These are phyloP conservation scores for Pyrenochaeta sp. DNA, from an alignment of 2,329 filamentous ascomycete genomes.

Conservation along the genomic window DNA sequence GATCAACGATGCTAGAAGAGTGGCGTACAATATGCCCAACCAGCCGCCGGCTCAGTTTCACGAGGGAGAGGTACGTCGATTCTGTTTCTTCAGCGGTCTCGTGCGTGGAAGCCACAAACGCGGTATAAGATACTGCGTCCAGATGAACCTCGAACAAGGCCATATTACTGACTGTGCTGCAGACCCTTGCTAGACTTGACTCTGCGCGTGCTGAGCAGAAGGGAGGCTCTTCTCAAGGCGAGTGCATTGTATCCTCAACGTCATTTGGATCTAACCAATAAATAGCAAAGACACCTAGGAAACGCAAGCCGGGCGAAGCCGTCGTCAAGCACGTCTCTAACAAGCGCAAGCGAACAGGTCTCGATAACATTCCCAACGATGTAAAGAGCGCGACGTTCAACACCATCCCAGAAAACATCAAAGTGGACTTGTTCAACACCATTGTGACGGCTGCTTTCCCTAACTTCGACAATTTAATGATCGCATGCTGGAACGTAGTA, in stretches of 20 bases:
- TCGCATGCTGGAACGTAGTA: constrained; percentile 43
- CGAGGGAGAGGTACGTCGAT: constrained; percentile 35
- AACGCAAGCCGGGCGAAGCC: constrained; percentile 18
- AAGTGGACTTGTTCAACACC: constrained; percentile 39
- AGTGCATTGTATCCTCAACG: not conserved
- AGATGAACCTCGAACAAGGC: not conserved
- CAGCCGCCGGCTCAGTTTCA: constrained; percentile 18
- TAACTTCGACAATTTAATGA: constrained; percentile 41
- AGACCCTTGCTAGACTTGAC: constrained; percentile 29
- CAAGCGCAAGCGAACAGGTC: constrained; percentile 32
- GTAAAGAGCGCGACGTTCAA: constrained; percentile 34
- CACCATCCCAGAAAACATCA: constrained; percentile 31
- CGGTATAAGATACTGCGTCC: too few species aligned
- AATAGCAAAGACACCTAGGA: constrained; percentile 9
- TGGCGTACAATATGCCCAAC: constrained; percentile 25
- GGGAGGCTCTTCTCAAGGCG: constrained; percentile 8
- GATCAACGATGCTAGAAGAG: constrained; percentile 36
- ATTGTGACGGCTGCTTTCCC: constrained; percentile 38
- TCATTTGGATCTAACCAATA: not conserved
- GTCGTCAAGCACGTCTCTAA: constrained; percentile 34
- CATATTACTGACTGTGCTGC: not conserved
- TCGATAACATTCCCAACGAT: constrained; percentile 31
- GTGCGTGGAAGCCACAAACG: not conserved
- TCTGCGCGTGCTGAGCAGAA: constrained; percentile 7
- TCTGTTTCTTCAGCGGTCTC: not conserved